A percentile compares a stretch with the other conserved stretches of the same genome.
Evolutionary conservation across 805 yeast species (phyloP).

Genomic region (Spencermartinsiella europaea): DNA sequence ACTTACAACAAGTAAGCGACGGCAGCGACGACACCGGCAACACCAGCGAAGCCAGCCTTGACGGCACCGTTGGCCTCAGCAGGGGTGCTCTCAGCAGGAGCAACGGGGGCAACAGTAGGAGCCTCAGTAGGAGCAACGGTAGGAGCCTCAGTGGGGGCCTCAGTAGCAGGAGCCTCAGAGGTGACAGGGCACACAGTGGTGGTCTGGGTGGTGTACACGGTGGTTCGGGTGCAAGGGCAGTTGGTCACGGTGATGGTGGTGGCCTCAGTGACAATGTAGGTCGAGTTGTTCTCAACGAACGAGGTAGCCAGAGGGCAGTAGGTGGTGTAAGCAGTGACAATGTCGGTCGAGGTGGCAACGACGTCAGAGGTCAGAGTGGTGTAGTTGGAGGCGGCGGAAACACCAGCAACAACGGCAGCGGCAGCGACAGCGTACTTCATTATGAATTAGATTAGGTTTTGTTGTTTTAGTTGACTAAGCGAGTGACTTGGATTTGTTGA

Average conservation of each 20-base stretch:
- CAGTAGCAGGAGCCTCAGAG: slow-evolving; percentile 11
- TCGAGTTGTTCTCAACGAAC: slow-evolving; percentile 56
- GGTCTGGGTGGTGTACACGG: slow-evolving; percentile 27
- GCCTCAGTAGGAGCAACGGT: slow-evolving; percentile 18
- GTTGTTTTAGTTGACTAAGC: slow-evolving; percentile 8
- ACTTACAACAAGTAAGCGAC: slow-evolving; percentile 46
- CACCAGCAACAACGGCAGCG: slow-evolving; percentile 22
- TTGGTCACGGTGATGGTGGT: slow-evolving; percentile 83
- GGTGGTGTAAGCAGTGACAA: slow-evolving; percentile 70
- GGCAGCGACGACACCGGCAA: slow-evolving; percentile 48
- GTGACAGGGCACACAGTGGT: slow-evolving; percentile 29
- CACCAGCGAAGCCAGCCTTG: slow-evolving; percentile 32
- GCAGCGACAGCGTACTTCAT: slow-evolving; percentile 26
- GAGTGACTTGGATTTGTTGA: slow-evolving; percentile 14
- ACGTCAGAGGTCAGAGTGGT: slow-evolving; percentile 38
- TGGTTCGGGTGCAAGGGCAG: slow-evolving; percentile 73
- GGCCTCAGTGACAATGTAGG: slow-evolving; percentile 71
- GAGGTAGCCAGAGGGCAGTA: slow-evolving; percentile 78
- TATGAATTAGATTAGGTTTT: slow-evolving; percentile 1
- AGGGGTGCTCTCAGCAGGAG: slow-evolving; percentile 25
- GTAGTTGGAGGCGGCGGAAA: slow-evolving; percentile 42
- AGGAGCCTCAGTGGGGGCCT: slow-evolving; percentile 16
- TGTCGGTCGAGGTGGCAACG: slow-evolving; percentile 30
- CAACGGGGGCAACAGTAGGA: slow-evolving; percentile 17
- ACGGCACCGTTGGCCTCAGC: slow-evolving; percentile 33